Base-by-base conservation (phyloP, 495 filamentous ascomycete species). In the Lindgomyces ingoldianus region DNA sequence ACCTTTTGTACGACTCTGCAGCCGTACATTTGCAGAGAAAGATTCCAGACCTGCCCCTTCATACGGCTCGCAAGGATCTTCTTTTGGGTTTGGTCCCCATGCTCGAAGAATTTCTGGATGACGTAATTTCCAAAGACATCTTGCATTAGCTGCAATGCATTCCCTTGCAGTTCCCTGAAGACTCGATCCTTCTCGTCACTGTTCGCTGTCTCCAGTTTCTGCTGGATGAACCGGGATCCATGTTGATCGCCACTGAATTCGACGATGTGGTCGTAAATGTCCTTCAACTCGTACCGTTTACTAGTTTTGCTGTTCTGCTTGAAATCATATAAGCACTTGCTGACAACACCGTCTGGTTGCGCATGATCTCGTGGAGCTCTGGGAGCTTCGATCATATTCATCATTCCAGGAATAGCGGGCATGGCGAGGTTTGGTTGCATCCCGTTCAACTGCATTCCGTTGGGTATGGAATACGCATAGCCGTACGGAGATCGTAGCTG, bases 41-140 rank as follows among this genome's bases (percentile, higher is more conserved):
- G 76, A 25, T 84, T 81, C 42, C 90, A 75, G 11, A 98, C 85
- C 70, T 92, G 89, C 0, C 86, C 86, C 70, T 90, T 90, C 92
- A 98, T 97, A 68, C 87, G 83, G 52, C 85, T 84, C 3, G 91
- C 93, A 44, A 98, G 74, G 1, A 88, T 81, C 74, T 89, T 91
- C 77, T 98, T 98, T 74, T 98, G 95, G 6, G 85, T 81, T 73
- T 96, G 93, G 65, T 92, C 96, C 29, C 95, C 95, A 71, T 98
- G 91, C 76, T 98, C 93, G 67, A 97, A 98, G 64, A 98, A 86
- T 73, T 97, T 98, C 70, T 98, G 94, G 22, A 98, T 94, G 36
- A 98, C 94, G 72, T 98, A 98, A 75, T 98, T 98, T 18, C 94
- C 94, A 72, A 96, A 98, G 14, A 97, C 88, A 72, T 98, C 95